Conservation (phyloP, 345 rosid genomes). For the Stellera chamaejasme region DNA sequence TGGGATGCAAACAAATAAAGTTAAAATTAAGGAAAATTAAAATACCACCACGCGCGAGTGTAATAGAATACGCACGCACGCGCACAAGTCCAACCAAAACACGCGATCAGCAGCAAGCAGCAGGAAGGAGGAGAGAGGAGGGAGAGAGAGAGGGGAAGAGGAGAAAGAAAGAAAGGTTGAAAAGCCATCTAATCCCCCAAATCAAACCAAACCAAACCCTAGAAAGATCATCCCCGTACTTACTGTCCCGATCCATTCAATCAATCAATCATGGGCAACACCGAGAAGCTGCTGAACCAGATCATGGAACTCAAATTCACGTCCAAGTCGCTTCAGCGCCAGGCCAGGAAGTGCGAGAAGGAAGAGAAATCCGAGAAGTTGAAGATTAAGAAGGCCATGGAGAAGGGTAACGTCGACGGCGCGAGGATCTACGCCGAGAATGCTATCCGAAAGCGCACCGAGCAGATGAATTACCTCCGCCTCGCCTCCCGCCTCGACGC, state of each 20-base stretch:
- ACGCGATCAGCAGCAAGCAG: too few species aligned
- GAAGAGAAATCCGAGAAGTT: constrained; percentile 95
- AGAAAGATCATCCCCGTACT: background rate
- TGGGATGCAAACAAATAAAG: too few species aligned
- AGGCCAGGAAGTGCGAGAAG: constrained; percentile 94
- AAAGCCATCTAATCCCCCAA: background rate
- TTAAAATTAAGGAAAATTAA: too few species aligned
- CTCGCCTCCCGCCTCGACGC: constrained; percentile 93
- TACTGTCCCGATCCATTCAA: constrained; percentile 12
- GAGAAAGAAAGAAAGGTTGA: background rate
- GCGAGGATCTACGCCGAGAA: constrained; percentile 98
- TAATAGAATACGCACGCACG: too few species aligned
- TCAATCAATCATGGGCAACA: constrained; percentile 70
- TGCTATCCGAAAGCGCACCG: constrained; percentile 86
- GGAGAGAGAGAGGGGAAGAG: background rate
- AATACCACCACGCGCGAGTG: too few species aligned
- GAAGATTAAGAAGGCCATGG: constrained; percentile 96
- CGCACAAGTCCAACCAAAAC: too few species aligned
- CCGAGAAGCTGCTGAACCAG: constrained; percentile 89
- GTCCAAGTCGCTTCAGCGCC: constrained; percentile 84
- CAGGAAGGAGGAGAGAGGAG: background rate
- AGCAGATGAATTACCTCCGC: constrained; percentile 97
- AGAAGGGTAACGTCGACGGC: constrained; percentile 98
- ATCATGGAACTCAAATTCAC: constrained; percentile 95
- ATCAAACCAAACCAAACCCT: background rate